Evolutionary conservation across 768 basidiomycete species (phyloP), one percentile per base, ranked within the genome.

Genomic region (Chalciporus pseudorubinellus): DNA sequence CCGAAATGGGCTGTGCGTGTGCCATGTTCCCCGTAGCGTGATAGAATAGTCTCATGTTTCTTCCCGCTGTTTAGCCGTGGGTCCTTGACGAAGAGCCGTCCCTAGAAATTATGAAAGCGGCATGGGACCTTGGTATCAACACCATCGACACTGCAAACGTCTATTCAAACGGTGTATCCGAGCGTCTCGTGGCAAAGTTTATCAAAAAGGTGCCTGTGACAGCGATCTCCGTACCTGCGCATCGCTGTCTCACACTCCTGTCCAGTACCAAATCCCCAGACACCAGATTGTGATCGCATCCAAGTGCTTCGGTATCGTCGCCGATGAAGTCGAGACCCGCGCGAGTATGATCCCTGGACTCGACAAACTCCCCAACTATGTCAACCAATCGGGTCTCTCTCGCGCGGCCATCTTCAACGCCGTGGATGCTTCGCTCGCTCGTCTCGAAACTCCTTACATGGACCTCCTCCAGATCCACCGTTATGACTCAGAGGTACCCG

Each of bases 401-500:
- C 68, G 70, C 8, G 51, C 60, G 3, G 71, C 71, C 34, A 72
- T 73, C 41, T 71, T 73, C 52, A 74, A 71, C n/a, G 68, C 63
- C 0, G 68, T 67, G 28, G 69, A 71, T 0, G 74, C 70, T 4
- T 73, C 70, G 0, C 69, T 75, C 6, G 56, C 50, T 19, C 71
- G 74, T 4, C 60, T 76, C 19, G 52, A 63, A 19, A 76, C 73
- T 3, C 21, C 68, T 16, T 72, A 72, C 54, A 50, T 74, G 39
- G 73, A 74, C 44, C 60, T 74, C 6, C 66, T 80, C 36, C 78
- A 79, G 52, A 72, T 77, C 31, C 79, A 80, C 41, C 59, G 70
- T 14, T 76, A 68, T 34, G 78, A 78, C 47, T 31, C 57, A 8
- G 50, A 53, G 0, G 69, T 72, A 0, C 66, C 78, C 6, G 50